These are phyloP conservation scores for Naganishia cerealis DNA, from an alignment of 1,284 basidiomycete genomes.

Conservation along the genomic window DNA sequence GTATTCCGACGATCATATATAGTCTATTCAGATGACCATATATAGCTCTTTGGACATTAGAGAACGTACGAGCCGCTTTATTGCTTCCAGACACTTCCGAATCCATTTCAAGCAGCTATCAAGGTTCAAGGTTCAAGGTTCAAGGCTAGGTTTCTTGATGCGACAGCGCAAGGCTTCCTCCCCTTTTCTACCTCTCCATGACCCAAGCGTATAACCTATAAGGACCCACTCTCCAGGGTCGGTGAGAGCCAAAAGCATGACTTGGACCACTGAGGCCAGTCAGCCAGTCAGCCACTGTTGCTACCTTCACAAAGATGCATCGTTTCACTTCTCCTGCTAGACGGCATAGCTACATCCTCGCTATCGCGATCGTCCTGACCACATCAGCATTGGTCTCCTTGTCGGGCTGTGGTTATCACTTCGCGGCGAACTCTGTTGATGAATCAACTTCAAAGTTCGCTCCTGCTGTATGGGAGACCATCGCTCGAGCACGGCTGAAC, in stretches of 20 bases:
- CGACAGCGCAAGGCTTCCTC: neutral
- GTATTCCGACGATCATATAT: too few species aligned
- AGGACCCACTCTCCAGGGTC: neutral
- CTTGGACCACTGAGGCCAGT: neutral
- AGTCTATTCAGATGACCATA: too few species aligned
- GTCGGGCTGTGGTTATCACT: neutral
- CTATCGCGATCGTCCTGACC: neutral
- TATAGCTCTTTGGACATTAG: neutral
- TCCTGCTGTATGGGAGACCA: neutral
- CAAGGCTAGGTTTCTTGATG: too few species aligned
- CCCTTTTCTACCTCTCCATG: neutral
- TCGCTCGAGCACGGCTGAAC: neutral
- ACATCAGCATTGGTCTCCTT: constrained; percentile 13
- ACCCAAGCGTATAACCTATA: neutral
- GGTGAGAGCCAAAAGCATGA: neutral
- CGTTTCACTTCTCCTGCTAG: constrained; percentile 2
- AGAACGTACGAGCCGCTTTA: neutral
- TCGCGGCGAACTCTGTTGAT: neutral
- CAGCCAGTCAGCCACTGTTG: neutral
- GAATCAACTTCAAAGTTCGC: neutral
- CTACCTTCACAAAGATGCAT: neutral
- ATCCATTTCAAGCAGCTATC: too few species aligned
- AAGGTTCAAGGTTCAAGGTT: too few species aligned
- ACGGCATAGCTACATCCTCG: neutral
- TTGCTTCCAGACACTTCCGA: constrained; percentile 3